Percentiles rank a stretch among this genome's conserved stretches.
Evolutionary conservation across 495 filamentous ascomycete species (phyloP).

Genomic region (Immersiella caudata): DNA sequence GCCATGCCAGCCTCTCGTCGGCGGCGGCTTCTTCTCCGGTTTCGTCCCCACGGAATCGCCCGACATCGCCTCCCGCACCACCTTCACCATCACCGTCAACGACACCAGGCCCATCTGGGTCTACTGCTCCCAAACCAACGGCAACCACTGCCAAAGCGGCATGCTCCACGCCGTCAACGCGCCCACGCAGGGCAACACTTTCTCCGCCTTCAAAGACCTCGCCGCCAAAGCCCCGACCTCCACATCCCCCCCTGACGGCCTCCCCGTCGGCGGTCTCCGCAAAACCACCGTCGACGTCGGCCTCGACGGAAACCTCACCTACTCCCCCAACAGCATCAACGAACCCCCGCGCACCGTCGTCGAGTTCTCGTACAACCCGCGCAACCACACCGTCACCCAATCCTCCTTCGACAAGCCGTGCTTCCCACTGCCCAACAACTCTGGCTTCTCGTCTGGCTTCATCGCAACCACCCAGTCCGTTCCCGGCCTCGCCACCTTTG

Average conservation of each 20-base stretch:
- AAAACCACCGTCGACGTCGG: conserved; percentile 42
- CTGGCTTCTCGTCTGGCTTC: conserved; percentile 49
- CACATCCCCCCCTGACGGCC: conserved; percentile 35
- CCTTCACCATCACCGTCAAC: conserved; percentile 60
- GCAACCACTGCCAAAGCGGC: conserved; percentile 46
- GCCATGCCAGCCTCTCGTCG: conserved; percentile 58
- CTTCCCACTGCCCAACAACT: conserved; percentile 34
- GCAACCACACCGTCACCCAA: conserved; percentile 49
- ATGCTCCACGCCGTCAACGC: conserved; percentile 48
- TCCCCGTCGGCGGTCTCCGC: conserved; percentile 40
- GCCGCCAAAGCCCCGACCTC: conserved; percentile 35
- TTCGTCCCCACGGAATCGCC: conserved; percentile 43
- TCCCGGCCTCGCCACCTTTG: conserved; percentile 43
- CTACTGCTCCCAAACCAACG: conserved; percentile 55
- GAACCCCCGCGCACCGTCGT: conserved; percentile 41
- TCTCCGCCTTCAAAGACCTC: conserved; percentile 39
- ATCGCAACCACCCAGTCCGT: conserved; percentile 40
- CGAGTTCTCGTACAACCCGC: conserved; percentile 43
- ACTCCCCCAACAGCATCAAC: conserved; percentile 43
- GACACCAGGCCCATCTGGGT: conserved; percentile 63
- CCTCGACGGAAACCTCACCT: conserved; percentile 35
- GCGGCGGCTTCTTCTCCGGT: conserved; percentile 53
- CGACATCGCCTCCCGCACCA: conserved; percentile 40
- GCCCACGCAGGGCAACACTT: conserved; percentile 39
- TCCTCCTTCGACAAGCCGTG: conserved; percentile 48